Evolutionary conservation across 2,329 filamentous ascomycete genomes (phyloP).

Genomic region (Diaporthe humulicola): DNA sequence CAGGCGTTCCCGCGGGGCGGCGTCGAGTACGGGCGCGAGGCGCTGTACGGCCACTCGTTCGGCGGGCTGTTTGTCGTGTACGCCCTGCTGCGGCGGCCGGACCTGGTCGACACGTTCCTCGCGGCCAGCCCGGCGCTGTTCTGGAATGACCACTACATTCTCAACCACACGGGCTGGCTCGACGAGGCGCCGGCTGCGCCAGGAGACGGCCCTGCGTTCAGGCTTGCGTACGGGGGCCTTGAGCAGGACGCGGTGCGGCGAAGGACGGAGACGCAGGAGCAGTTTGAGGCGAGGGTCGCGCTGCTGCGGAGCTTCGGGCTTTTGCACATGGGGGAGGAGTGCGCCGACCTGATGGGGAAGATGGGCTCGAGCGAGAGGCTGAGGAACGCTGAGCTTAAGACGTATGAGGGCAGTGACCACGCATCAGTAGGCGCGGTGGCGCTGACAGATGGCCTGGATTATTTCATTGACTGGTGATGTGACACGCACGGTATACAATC

Average conservation of each 20-base stretch:
- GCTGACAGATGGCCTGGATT: slow-evolving; percentile 44
- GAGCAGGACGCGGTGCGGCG: slow-evolving; percentile 42
- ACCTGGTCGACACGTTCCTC: slow-evolving; percentile 46
- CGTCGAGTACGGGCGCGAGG: slow-evolving; percentile 43
- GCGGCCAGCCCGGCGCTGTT: slow-evolving; percentile 43
- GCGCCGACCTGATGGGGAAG: slow-evolving; percentile 41
- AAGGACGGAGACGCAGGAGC: slow-evolving; percentile 43
- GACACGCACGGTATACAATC: background rate
- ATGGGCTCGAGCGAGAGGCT: slow-evolving; percentile 40
- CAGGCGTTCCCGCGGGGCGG: slow-evolving; percentile 40
- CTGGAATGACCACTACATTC: slow-evolving; percentile 42
- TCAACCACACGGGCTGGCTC: slow-evolving; percentile 39
- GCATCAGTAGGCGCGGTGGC: slow-evolving; percentile 42
- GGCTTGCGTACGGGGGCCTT: slow-evolving; percentile 42
- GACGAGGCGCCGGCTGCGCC: slow-evolving; percentile 33
- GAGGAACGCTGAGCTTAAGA: slow-evolving; percentile 44
- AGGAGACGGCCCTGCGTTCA: slow-evolving; percentile 41
- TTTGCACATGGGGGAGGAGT: slow-evolving; percentile 41
- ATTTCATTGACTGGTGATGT: slow-evolving; percentile 44
- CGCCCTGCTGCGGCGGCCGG: slow-evolving; percentile 42
- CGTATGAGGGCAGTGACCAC: slow-evolving; percentile 45
- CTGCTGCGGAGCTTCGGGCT: slow-evolving; percentile 35
- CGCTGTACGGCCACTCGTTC: slow-evolving; percentile 45
- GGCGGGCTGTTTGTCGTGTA: slow-evolving; percentile 45
- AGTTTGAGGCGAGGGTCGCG: slow-evolving; percentile 39